phyloP scores from a whole-genome alignment of 768 basidiomycete species.

The Leccinum broughii region DNA sequence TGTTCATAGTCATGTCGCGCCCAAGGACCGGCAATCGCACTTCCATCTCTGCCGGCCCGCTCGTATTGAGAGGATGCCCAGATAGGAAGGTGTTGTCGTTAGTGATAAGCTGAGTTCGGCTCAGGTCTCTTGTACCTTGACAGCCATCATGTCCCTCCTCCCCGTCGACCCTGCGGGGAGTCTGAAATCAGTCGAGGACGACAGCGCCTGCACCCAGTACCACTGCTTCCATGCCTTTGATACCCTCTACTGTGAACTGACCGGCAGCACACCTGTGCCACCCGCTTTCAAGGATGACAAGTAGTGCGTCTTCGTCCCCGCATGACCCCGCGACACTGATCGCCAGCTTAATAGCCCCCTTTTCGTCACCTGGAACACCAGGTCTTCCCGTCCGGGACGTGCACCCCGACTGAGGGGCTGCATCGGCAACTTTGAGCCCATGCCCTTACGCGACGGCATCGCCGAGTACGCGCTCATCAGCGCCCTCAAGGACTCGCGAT shows the following conservation, averaged over 20 bases:
- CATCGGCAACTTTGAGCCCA: slow-evolving; percentile 89
- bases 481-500: slow-evolving; percentile 86
- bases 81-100: slow-evolving; percentile 28
- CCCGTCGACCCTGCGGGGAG: slow-evolving; percentile 50
- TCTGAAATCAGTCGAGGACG: slow-evolving; percentile 39
- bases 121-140: slow-evolving; percentile 23
- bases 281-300: slow-evolving; percentile 72
- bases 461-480: slow-evolving; percentile 90
- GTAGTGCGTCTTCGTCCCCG: slow-evolving; percentile 58
- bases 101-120: slow-evolving; percentile 1
- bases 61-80: slow-evolving; percentile 16
- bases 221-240: slow-evolving; percentile 87
- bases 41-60: neutral
- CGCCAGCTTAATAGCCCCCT: slow-evolving; percentile 51
- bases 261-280: slow-evolving; percentile 48
- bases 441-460: slow-evolving; percentile 72
- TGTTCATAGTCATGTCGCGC: slow-evolving; percentile 34
- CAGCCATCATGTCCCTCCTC: slow-evolving; percentile 59
- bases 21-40: slow-evolving; percentile 11
- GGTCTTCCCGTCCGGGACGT: slow-evolving; percentile 58
- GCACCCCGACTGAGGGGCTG: slow-evolving; percentile 79
- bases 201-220: slow-evolving; percentile 59
- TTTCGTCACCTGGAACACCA: slow-evolving; percentile 96
- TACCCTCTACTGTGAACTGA: slow-evolving; percentile 75
- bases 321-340: slow-evolving; percentile 8